Conservation (phyloP, 169 alveolate genomes). For the Eimeria praecox region DNA sequence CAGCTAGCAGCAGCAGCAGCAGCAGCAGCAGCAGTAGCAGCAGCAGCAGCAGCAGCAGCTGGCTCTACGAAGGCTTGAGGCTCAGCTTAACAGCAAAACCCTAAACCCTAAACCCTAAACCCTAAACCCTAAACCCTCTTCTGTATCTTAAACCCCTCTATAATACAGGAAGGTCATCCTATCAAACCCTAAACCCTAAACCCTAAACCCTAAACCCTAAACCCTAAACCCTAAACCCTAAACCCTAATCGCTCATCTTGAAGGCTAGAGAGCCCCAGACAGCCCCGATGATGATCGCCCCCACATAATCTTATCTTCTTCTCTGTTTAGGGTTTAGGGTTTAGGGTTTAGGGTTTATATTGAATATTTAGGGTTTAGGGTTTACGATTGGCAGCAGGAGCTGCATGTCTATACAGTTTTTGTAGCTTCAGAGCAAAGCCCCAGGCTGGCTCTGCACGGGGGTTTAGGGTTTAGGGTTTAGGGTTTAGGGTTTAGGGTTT, state of each 20-base stretch:
- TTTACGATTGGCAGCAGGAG: not conserved
- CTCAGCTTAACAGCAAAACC: not conserved
- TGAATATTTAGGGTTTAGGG: too few species aligned
- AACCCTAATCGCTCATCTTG: not conserved
- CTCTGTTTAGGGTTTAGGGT: conserved; percentile 44
- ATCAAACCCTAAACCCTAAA: not conserved
- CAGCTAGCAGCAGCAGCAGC: not conserved
- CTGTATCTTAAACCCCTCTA: too few species aligned
- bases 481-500: too few species aligned
- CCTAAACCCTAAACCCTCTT: conserved; percentile 1
- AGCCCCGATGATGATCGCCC: conserved; percentile 26
- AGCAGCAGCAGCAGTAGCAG: not conserved
- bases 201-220: conserved; percentile 36
- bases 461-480: too few species aligned
- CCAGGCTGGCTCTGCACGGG: too few species aligned
- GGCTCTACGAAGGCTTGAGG: not conserved
- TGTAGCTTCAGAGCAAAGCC: not conserved
- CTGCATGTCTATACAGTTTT: not conserved
- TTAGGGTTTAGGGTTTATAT: not conserved
- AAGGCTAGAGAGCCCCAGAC: too few species aligned
- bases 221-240: not conserved
- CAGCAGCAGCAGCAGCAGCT: not conserved
- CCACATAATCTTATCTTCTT: not conserved
- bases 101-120: not conserved
- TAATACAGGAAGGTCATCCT: not conserved